Percentiles rank a stretch among this genome's conserved stretches.
Evolutionary conservation across 129 eudicot species (phyloP).

Genomic region (Arctium lappa): DNA sequence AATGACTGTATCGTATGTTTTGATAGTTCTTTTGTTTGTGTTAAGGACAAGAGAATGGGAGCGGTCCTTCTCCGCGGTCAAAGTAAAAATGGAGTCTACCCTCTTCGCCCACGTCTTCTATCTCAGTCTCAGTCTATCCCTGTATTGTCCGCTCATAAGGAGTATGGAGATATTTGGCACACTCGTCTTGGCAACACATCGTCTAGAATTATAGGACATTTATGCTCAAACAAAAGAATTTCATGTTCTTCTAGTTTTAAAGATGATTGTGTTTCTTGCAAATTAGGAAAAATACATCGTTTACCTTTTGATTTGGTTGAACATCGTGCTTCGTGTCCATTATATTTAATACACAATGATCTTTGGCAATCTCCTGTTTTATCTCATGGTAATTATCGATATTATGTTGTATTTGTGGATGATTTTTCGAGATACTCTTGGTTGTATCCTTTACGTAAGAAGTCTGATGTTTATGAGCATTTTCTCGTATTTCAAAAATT

Average conservation of each 20-base stretch:
- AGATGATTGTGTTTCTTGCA: neutral
- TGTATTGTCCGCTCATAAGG: neutral
- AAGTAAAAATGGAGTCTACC: neutral
- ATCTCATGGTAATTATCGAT: neutral
- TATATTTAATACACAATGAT: neutral
- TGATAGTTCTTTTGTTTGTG: conserved; percentile 1
- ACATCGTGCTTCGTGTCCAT: neutral
- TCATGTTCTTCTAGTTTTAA: neutral
- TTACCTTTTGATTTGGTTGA: neutral
- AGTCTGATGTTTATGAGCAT: neutral
- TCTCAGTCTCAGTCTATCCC: neutral
- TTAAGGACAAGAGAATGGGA: neutral
- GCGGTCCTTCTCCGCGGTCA: neutral
- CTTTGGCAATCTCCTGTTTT: neutral
- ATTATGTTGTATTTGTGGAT: conserved; percentile 11
- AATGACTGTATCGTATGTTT: neutral
- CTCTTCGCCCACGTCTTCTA: neutral
- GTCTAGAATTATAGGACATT: neutral
- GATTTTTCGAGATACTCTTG: neutral
- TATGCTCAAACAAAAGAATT: neutral
- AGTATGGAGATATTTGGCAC: neutral
- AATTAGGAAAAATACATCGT: neutral
- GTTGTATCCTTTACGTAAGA: neutral
- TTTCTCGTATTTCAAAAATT: neutral
- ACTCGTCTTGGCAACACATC: neutral